Conservation (phyloP, 495 filamentous ascomycete genomes). For the Trypethelium eluteriae region DNA sequence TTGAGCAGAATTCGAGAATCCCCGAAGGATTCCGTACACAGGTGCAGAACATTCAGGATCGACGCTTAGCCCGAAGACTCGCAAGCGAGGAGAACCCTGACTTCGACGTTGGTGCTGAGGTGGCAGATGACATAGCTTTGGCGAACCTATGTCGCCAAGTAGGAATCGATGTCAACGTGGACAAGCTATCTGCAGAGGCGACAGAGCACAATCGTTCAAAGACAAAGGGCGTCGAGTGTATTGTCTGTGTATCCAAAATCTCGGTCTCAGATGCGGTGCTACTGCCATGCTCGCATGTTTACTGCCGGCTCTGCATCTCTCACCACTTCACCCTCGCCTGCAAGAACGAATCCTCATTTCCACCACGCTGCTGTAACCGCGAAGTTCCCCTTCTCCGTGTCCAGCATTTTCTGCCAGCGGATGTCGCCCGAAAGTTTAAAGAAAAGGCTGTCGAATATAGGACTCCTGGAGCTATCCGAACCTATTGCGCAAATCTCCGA, state of each 20-base stretch:
- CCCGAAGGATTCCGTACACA: not conserved
- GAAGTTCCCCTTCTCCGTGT: constrained; percentile 13
- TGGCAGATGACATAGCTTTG: not conserved
- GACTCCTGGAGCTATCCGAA: constrained; percentile 6
- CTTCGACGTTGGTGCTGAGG: not conserved
- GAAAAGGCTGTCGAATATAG: constrained; percentile 14
- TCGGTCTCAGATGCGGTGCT: not conserved
- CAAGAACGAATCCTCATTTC: constrained; percentile 20
- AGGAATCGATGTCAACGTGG: not conserved
- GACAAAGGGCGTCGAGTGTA: not conserved
- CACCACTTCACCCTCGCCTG: not conserved
- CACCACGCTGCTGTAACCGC: constrained; percentile 17
- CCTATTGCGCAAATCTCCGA: constrained; percentile 19
- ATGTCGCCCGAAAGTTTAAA: constrained; percentile 12
- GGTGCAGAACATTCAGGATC: not conserved
- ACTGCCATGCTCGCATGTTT: not conserved
- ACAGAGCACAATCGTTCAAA: not conserved
- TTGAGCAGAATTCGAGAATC: too few relatives aligned
- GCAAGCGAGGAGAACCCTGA: not conserved
- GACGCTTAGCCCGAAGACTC: not conserved
- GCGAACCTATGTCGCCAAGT: not conserved
- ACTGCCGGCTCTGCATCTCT: not conserved
- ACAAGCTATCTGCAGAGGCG: not conserved
- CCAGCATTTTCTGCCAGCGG: constrained; percentile 13
- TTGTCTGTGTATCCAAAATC: not conserved